Base-by-base conservation (phyloP, 2,329 filamentous ascomycete genomes). In the Ophioceras dolichostomum region DNA sequence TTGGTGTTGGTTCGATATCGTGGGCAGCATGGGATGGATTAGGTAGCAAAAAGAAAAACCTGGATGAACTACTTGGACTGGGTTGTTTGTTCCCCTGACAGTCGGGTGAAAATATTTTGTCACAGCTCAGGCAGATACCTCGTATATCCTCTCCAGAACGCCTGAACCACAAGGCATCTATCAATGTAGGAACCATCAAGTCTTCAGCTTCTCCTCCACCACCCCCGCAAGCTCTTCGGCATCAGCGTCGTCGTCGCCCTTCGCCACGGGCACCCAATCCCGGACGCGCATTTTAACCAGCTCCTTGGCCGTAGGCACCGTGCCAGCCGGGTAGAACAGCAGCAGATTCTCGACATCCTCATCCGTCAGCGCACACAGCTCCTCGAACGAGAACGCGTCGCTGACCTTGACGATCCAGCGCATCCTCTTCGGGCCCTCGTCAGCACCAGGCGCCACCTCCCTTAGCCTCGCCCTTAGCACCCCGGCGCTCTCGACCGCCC, bases 331-430 rank as follows among this genome's bases (percentile, higher is more conserved):
- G 47, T 93, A 95, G 54, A 79, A 88, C n/a, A 67, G 64, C 27
- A 96, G 61, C n/a, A 96, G 64, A 38, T 69, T 72, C 39, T 83
- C 77, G 83, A 96, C 94, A 49, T 88, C 88, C 49, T 80, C 73
- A 36, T 91, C 83, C 16, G 73, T 76, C 70, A 96, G 77, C 24
- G 74, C 72, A 47, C 85, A 88, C 47, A 96, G 73, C 43, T 95
- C 83, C 43, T 93, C 80, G 55, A 93, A 75, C 37, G 70, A 79
- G 68, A 89, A 95, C 26, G 77, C 69, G 48, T 95, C 86, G 61
- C 88, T 95, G 26, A 96, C 84, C 45, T 76, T 80, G 34, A 79
- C 86, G 83, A 96, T 96, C 87, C 88, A 96, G 46, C 79, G 72
- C 89, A 96, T 96, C 41, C 89, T 68, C 65, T 87, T 93, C 1